Conservation (phyloP, 306 rosid species). For the Acacia acuminata region DNA sequence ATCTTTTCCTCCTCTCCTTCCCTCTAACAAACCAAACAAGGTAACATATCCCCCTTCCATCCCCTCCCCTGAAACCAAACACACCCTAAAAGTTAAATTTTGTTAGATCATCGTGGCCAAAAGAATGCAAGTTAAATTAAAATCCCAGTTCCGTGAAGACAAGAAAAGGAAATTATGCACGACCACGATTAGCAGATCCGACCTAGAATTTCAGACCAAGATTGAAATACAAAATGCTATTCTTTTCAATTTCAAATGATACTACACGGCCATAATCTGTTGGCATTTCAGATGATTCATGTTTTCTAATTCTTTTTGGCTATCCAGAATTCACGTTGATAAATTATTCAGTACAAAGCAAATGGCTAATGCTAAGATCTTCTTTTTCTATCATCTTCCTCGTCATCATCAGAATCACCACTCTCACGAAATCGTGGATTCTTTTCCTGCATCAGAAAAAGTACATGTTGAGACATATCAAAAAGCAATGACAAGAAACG, state of each 20-base stretch:
- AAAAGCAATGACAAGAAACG: not conserved
- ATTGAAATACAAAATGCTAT: not conserved
- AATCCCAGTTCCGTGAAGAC: not conserved
- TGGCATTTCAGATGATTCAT: not conserved
- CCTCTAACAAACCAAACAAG: too few relatives aligned
- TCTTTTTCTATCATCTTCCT: constrained; percentile 77
- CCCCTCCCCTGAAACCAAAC: too few relatives aligned
- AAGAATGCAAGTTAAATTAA: not conserved
- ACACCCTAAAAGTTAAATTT: too few relatives aligned
- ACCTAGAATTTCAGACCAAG: constrained; percentile 20
- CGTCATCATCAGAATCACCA: constrained; percentile 95
- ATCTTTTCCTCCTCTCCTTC: too few relatives aligned
- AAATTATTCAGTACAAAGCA: not conserved
- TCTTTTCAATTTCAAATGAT: constrained; percentile 15
- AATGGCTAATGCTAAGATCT: constrained; percentile 32
- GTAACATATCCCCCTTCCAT: too few relatives aligned
- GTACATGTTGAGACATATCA: constrained; percentile 1
- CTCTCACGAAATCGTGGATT: constrained; percentile 98
- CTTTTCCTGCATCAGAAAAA: constrained; percentile 66
- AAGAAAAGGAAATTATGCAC: not conserved
- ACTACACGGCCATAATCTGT: constrained; percentile 28
- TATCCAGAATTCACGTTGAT: constrained; percentile 15
- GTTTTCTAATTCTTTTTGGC: not conserved
- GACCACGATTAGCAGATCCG: constrained; percentile 21
- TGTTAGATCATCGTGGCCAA: too few relatives aligned